Conservation (phyloP, 2,329 filamentous ascomycete genomes). For the Colletotrichum musicola region DNA sequence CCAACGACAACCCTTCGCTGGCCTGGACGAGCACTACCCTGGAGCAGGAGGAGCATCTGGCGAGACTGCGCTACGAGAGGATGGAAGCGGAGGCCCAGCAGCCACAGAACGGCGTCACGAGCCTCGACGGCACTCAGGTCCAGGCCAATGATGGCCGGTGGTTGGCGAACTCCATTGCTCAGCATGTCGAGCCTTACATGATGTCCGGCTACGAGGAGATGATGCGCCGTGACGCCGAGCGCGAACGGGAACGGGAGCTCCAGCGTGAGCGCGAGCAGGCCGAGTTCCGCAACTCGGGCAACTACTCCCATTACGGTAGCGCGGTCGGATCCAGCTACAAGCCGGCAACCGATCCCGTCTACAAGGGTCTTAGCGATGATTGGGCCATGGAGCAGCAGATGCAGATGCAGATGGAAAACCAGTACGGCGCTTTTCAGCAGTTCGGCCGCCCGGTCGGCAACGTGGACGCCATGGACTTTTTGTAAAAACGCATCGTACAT, state of each 20-base stretch:
- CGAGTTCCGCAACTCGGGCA: slow-evolving; percentile 52
- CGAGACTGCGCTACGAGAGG: slow-evolving; percentile 71
- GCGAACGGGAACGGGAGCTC: slow-evolving; percentile 62
- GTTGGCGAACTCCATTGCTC: slow-evolving; percentile 51
- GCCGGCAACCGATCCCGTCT: slow-evolving; percentile 76
- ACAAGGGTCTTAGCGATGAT: slow-evolving; percentile 57
- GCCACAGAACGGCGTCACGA: slow-evolving; percentile 59
- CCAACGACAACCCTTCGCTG: slow-evolving; percentile 64
- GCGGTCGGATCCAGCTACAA: slow-evolving; percentile 47
- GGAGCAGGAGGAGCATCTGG: slow-evolving; percentile 71
- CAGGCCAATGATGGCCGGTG: slow-evolving; percentile 68
- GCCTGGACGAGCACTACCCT: slow-evolving; percentile 66
- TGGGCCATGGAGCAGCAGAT: slow-evolving; percentile 55
- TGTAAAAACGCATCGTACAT: slow-evolving; percentile 47
- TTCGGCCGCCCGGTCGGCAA: slow-evolving; percentile 54
- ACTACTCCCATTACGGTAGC: slow-evolving; percentile 59
- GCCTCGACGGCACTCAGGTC: slow-evolving; percentile 65
- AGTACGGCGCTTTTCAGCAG: slow-evolving; percentile 74
- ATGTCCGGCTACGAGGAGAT: slow-evolving; percentile 81
- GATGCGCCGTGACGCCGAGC: slow-evolving; percentile 73
- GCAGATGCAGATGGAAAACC: slow-evolving; percentile 77
- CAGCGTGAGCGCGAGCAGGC: slow-evolving; percentile 51
- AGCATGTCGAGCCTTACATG: slow-evolving; percentile 85
- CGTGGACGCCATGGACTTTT: slow-evolving; percentile 62
- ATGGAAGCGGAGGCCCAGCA: slow-evolving; percentile 50